Base-by-base conservation (phyloP, 129 eudicot genomes). In the Escallonia rubra region DNA sequence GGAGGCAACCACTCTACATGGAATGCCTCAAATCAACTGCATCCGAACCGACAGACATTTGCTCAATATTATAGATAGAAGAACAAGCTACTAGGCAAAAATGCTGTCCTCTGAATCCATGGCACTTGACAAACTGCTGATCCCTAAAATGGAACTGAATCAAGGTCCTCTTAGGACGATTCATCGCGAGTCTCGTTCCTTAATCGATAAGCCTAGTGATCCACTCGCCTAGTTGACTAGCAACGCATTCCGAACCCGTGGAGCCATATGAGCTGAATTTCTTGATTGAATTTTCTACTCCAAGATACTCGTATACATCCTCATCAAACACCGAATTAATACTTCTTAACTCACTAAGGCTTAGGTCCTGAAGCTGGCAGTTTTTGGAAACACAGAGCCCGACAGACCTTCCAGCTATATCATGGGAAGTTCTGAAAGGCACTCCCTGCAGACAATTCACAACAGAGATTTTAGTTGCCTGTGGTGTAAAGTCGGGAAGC, bases 241-340 rank as follows among this genome's bases (percentile, higher is more conserved):
- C 89, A 69, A 94, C 99, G 76, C 99, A 87, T 58, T 90, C 87
- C 0, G 97, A 90, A 39, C 99, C 99, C 8, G 99, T 89, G 39
- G 99, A 94, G 55, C 99, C 99, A 49, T 94, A 90, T 23, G 99
- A 94, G 45, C 87, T 75, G 78, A 94, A 94, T 38, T 94, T 94
- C 69, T 90, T 90, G 60, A 94, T 82, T 43, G 97, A 54, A 72
- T 90, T 94, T 67, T 89, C 90, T 3, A 94, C 99, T 40, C 99
- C 99, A 46, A 94, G 94, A 74, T 68, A 94, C 42, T 81, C 97
- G 53, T 90, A 89, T 11, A 94, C 99, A 1, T 83, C 91, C 10
- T 81, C 68, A 3, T 83, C 88, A 64, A 94, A 89, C 3, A 86
- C 70, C 4, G 79, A 59, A 63, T 73, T 78, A 55, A 94, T 77